These are phyloP conservation scores for Trametes coccinea DNA, from an alignment of 768 basidiomycete species.

Conservation along the genomic window DNA sequence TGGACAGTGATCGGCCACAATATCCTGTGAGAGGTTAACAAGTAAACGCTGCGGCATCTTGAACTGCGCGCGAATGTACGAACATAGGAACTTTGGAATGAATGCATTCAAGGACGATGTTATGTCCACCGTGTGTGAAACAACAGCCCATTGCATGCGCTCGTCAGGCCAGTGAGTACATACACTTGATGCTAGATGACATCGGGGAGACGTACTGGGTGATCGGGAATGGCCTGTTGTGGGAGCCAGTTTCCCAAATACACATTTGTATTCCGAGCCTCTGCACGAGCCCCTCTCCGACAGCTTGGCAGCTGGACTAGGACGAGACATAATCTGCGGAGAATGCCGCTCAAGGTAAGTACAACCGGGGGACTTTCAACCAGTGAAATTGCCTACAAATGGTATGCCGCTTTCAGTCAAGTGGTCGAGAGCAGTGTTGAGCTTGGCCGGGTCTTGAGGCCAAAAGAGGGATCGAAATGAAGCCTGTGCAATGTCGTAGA, in stretches of 20 bases:
- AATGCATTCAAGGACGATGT: conserved; percentile 8
- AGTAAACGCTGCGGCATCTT: not conserved
- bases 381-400: not conserved
- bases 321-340: not conserved
- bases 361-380: too few species aligned
- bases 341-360: not conserved
- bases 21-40: not conserved
- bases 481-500: not conserved
- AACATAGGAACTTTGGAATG: conserved; percentile 6
- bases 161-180: not conserved
- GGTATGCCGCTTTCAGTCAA: conserved; percentile 8
- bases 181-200: not conserved
- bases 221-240: not conserved
- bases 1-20: conserved; percentile 28
- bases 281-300: not conserved
- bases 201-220: not conserved
- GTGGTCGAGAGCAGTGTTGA: not conserved
- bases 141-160: conserved; percentile 8
- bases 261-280: not conserved
- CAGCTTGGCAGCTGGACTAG: not conserved
- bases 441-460: conserved; percentile 3
- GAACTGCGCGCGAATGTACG: not conserved
- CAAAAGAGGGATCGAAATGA: conserved; percentile 13
- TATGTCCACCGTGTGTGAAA: conserved; percentile 12
- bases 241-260: conserved; percentile 2